Evolutionary conservation across 495 filamentous ascomycete genomes (phyloP), one percentile per base, ranked within the genome.

Genomic region (Glutinoglossum americanum): DNA sequence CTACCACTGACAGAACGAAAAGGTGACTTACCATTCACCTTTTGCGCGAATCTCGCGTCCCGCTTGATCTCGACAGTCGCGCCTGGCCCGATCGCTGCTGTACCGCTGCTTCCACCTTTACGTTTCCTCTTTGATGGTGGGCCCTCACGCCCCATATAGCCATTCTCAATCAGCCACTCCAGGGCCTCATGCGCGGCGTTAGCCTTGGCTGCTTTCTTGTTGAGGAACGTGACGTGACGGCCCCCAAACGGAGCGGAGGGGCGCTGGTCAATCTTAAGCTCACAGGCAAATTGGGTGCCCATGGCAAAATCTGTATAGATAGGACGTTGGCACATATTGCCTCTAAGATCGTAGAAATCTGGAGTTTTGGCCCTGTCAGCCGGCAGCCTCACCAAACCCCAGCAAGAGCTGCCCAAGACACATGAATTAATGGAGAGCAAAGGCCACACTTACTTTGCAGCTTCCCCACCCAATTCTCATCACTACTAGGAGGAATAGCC

Each of bases 191-290:
- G 56, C 13, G 66, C 66, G 1, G 63, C 57, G 35, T 56, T 61
- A 9, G 28, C 44, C n/a, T 59, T 62, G 51, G 66, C 66, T 19
- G 63, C 59, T 45, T 68, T 66, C 58, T 68, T 68, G 33, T 39
- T 65, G 8, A 63, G 49, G 55, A 68, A 66, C 5, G 7, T 53
- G 25, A 17, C 3, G 1, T 4, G 26, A 17, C 49, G 26, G 28
- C 49, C 49, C 23, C 49, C 49, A 53, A 53, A 53, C 15, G 49
- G 49, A 17, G 1, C 17, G n/a, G 7, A 27, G 47, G 21, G 21
- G 23, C 13, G 49, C 11, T 53, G 1, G 25, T 53, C 49, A 6
- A 53, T 53, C 11, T 30, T 17, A 3, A 53, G 25, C 49, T 53
- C 49, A 13, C 49, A 53, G 49, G 49, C 49, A 21, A 53, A 53